Base-by-base conservation (phyloP, 176 grass and related monocot species). In the Aegilops longissima region DNA sequence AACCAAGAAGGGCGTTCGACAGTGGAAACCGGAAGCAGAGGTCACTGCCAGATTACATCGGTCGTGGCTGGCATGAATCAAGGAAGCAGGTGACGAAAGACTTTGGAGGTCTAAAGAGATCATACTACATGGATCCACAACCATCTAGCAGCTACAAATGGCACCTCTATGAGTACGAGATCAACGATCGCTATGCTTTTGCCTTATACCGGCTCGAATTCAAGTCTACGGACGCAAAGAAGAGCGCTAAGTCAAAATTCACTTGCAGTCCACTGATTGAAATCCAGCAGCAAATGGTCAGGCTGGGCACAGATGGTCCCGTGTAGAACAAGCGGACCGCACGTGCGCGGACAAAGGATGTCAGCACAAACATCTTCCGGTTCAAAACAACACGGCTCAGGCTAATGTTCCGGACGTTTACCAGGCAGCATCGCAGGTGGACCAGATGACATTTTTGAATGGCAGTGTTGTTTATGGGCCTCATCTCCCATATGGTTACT, bases 41-140 rank as follows among this genome's bases (percentile, higher is more conserved):
- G 14, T 94, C 95, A 35, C 77, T 97, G 77, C 95, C 95, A 88
- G 92, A 97, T 85, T 97, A 97, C 62, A 85, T 36, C 31, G 90
- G 92, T 5, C 90, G 92, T 85, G 95, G 95, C 70, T 97, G 95
- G 92, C 95, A 97, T 84, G 95, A 97, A 77, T 97, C 95, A 69
- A 90, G 95, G 80, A 97, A 97, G 87, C 95, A 97, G 80, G 88
- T 92, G 61, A 94, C 94, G 92, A 97, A 97, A 73, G 95, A 97
- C 69, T 94, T 92, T 45, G 90, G 90, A 18, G 95, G 95, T 70
- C 86, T 91, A 61, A 97, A 95, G 82, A 91, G 95, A 52, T 98
- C 95, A 51, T 95, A 98, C 86, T 98, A 98, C 80, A 98, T 98
- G 95, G 95, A 98, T 75, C 95, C 95, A 20, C 95, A 98, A 72